Base-by-base conservation (phyloP, 2,329 filamentous ascomycete species). In the Metarhizium sp. region DNA sequence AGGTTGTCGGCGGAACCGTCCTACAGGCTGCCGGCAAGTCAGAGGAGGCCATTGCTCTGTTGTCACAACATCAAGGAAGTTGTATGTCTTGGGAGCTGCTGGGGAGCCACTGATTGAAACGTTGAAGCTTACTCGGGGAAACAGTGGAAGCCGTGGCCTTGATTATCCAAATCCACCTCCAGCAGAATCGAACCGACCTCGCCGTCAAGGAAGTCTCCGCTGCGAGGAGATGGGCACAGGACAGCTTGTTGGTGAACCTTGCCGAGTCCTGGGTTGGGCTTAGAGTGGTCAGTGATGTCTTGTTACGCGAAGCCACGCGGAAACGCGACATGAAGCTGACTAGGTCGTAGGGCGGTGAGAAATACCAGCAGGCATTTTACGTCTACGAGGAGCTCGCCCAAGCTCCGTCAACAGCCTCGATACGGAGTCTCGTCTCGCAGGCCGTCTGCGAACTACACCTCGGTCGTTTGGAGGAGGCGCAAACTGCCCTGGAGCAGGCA, bases 351-450 rank as follows among this genome's bases (percentile, higher is more conserved):
- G 92, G 92, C 66, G 92, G 92, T 62, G 91, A 96, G 63, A 94
- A 90, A 70, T 97, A 97, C 73, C 94, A 97, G 67, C 89, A 94
- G 67, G 87, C 92, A 18, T 97, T 95, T 73, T 97, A 99, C 77
- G 92, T 97, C 58, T 97, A 90, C 66, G 92, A 97, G 73, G 94
- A 99, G 72, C 82, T 97, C 51, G 92, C 94, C 4, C 90, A 95
- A 67, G 86, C 89, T 32, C 87, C 91, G 2, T 85, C 88, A 36
- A 91, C 89, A 18, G 85, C 90, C 51, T 89, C 89, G 16, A 79
- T 86, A 53, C 79, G 85, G 62, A 87, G 84, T 18, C 81, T 96
- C 55, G 84, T 96, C 58, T 86, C 90, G 20, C 94, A 97, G 74
- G 92, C 92, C 30, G 84, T 97, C 30, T 87, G 90, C 29, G 92